Conservation (phyloP, 495 filamentous ascomycete species). For the Trichoderma asperelloides region DNA sequence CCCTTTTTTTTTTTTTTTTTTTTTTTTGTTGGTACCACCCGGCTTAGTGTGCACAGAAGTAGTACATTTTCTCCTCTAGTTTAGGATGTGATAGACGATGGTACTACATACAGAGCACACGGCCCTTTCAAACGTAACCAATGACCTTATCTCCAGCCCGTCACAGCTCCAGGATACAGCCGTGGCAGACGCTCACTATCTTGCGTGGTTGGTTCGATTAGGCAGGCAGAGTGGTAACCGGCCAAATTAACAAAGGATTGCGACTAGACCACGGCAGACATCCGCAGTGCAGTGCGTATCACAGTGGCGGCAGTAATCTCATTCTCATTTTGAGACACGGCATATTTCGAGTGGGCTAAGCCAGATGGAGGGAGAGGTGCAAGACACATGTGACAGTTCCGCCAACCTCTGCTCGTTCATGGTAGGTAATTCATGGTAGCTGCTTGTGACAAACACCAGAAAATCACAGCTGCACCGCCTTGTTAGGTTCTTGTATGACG, state of each 20-base stretch:
- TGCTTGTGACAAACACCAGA: no score
- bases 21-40: no score
- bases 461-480: no score
- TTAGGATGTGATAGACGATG: no score
- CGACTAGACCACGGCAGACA: background rate
- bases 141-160: background rate
- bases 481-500: no score
- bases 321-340: background rate
- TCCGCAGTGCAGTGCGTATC: background rate
- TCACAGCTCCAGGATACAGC: background rate
- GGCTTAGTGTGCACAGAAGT: no score
- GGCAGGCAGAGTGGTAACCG: background rate
- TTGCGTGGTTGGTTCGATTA: background rate
- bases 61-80: no score
- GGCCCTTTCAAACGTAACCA: background rate
- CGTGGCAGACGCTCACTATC: background rate
- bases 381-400: background rate
- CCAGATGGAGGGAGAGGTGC: background rate
- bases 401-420: background rate
- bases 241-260: background rate
- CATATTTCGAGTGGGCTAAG: background rate
- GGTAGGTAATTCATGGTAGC: no score
- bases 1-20: no score
- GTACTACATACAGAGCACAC: background rate
- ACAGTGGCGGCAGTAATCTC: background rate